Evolutionary conservation across 2,329 filamentous ascomycete genomes (phyloP).

Genomic region (Botrytis squamosa): DNA sequence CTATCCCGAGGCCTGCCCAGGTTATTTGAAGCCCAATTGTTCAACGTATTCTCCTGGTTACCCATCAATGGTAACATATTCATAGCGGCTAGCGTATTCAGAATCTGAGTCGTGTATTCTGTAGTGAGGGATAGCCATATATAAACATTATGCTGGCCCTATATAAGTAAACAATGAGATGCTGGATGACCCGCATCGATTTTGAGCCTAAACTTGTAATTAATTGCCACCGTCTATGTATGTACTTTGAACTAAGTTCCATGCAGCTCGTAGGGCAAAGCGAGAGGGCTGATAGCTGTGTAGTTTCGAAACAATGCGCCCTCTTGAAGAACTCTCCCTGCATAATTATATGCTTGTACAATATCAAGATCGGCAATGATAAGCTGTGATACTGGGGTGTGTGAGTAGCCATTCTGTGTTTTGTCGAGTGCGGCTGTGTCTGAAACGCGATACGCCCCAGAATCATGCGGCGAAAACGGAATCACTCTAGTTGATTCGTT

Average conservation of each 20-base stretch:
- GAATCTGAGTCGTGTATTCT: neutral
- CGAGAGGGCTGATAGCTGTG: slow-evolving; percentile 18
- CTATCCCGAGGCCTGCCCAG: slow-evolving; percentile 23
- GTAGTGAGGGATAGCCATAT: neutral
- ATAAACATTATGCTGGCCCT: neutral
- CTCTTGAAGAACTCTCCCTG: neutral
- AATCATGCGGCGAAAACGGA: neutral
- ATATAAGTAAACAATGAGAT: neutral
- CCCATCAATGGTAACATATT: slow-evolving; percentile 25
- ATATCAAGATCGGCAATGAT: neutral
- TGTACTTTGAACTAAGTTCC: neutral
- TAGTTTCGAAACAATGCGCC: slow-evolving; percentile 24
- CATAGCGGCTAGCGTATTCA: neutral
- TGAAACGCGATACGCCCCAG: slow-evolving; percentile 1
- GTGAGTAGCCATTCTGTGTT: neutral
- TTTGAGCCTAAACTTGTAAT: neutral
- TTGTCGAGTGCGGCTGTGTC: neutral
- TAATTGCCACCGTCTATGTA: neutral
- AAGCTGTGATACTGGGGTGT: neutral
- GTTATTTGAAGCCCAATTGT: slow-evolving; percentile 23
- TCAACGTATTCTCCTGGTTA: slow-evolving; percentile 26
- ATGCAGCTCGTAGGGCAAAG: slow-evolving; percentile 22
- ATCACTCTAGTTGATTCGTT: neutral
- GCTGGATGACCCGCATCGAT: neutral
- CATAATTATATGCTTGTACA: neutral